A percentile compares a stretch with the other conserved stretches of the same genome.
These are phyloP conservation scores for Plasmodium malariae DNA, from an alignment of 169 alveolate species.

Conservation along the genomic window DNA sequence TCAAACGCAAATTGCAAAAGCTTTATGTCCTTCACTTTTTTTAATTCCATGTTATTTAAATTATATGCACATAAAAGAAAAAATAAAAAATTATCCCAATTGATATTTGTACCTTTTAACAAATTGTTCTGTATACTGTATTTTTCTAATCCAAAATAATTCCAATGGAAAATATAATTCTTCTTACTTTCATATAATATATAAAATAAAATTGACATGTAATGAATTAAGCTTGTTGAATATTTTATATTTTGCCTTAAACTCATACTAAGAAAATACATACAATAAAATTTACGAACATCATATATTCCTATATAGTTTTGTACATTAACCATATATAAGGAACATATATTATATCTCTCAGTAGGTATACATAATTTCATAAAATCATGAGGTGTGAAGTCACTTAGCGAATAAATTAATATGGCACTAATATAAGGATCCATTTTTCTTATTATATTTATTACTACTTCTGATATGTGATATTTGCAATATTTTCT, in stretches of 20 bases:
- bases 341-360: conserved; percentile 45
- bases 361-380: conserved; percentile 20
- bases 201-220: conserved; percentile 54
- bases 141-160: conserved; percentile 42
- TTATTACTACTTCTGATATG: conserved; percentile 62
- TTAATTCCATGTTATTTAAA: conserved; percentile 14
- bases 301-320: conserved; percentile 74
- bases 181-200: conserved; percentile 17
- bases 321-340: conserved; percentile 72
- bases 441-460: conserved; percentile 70
- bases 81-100: conserved; percentile 29
- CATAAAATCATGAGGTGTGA: conserved; percentile 72
- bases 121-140: neutral
- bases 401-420: conserved; percentile 68
- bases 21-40: conserved; percentile 6
- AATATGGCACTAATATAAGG: conserved; percentile 73
- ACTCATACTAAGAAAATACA: conserved; percentile 63
- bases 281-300: conserved; percentile 74
- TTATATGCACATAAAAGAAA: conserved; percentile 23
- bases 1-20: conserved; percentile 10
- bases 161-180: conserved; percentile 30
- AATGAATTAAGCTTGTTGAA: conserved; percentile 27
- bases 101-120: neutral
- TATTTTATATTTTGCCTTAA: conserved; percentile 60
- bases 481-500: conserved; percentile 38